Evolutionary conservation across 768 basidiomycete genomes (phyloP), one percentile per base, ranked within the genome.

Genomic region (Russula virescens): DNA sequence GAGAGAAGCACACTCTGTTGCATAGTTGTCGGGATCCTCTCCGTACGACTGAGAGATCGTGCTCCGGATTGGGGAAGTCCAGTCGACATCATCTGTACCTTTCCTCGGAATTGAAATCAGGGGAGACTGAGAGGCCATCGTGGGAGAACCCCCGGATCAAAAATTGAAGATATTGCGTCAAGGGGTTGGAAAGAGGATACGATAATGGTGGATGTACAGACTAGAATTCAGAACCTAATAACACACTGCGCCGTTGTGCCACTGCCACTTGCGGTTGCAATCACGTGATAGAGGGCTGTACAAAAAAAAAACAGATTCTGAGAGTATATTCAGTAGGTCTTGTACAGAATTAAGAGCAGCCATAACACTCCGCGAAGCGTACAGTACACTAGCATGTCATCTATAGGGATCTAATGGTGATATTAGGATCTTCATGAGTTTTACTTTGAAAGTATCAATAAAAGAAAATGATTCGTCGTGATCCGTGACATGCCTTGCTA

Each of bases 11-110:
- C 86, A 93, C 73, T 98, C 97, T 14, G 87, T 77, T 0, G 86
- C 76, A 72, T 98, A 99, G 68, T 84, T 83, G 62, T 95, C 93
- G 31, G 96, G 94, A 70, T 80, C 87, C 78, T 98, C 97, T 28
- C 92, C 92, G 72, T 97, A 99, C 0, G 91, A 93, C 68, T 92
- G 88, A 2, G 90, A 81, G 74, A 99, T 95, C 48, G 94, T 79
- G 67, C 79, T 84, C 34, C 89, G 84, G 65, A 98, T 91, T 2
- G 94, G 91, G 0, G 83, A 81, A 1, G 94, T 89, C 90, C 95
- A 98, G 77, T 99, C 97, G 28, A 96, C 94, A 68, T 98, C 96
- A 18, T 93, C 88, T 0, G 97, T 97, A n/a, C 83, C 79, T 80
- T 99, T 99, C 78, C 82, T 88, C 0, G 96, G 95, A 43, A 98